Evolutionary conservation across 495 filamentous ascomycete species (phyloP), one percentile per base, ranked within the genome.

Genomic region (Annulohypoxylon stygium): DNA sequence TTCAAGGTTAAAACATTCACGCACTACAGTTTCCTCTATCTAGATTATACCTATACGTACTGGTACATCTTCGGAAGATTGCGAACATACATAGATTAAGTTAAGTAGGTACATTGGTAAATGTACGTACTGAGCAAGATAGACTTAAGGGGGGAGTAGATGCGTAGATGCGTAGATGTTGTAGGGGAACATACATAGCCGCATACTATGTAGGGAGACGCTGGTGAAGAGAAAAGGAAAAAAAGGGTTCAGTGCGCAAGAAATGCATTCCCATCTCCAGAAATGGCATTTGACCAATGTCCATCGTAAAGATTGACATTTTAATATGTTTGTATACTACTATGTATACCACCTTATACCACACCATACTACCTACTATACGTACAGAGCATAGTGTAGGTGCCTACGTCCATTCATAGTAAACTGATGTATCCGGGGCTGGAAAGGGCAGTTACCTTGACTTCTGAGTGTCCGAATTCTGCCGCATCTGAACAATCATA

Each of bases 221-320:
- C 33, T 59, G 36, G 55, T 39, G 20, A 59, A 39, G 55, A 59
- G 8, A 57, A 26, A 57, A 57, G 53, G 53, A 14, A 26, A 25
- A 57, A 69, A 69, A 55, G 61, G 61, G 33, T 48, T 64, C 30
- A 48, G 70, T 74, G 72, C 67, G 45, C 34, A 70, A 61, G 48
- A 67, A 65, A 33, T 10, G 72, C 63, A 68, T 69, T 75, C 68
- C 69, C 73, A 71, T 72, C 61, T 53, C 53, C 41, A 62, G 43
- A 68, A 71, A 75, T 75, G 73, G 73, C 65, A 75, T 75, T 75
- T 69, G 69, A 25, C 69, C 73, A 75, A 75, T 72, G 11, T 41
- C 73, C 69, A 75, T 75, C 20, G 16, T 45, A 54, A 58, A 61
- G 34, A 51, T 48, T 53, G n/a, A 59, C 50, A 54, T 54, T 54